These are phyloP conservation scores for Chlorociboria aeruginascens DNA, from an alignment of 495 filamentous ascomycete species.

Conservation along the genomic window DNA sequence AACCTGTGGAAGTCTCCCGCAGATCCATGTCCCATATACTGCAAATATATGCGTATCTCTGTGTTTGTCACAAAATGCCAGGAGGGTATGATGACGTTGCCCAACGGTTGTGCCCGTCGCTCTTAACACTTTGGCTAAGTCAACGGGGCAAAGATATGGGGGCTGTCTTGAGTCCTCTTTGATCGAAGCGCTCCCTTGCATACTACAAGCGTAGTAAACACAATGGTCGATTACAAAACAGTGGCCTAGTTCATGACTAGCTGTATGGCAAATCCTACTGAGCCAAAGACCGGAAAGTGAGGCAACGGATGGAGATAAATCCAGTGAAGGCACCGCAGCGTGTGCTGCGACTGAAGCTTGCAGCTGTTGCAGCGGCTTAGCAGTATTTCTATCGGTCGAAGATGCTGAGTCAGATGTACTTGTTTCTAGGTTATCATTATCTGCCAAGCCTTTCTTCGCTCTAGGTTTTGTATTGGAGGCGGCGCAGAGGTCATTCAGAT, in stretches of 20 bases:
- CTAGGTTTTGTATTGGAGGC: conserved; percentile 3
- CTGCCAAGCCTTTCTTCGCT: not conserved
- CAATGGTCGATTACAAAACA: conserved; percentile 57
- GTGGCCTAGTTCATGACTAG: conserved; percentile 52
- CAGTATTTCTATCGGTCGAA: not conserved
- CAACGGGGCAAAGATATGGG: conserved; percentile 54
- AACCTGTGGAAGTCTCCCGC: not conserved
- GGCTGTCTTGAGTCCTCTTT: conserved; percentile 54
- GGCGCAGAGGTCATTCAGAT: conserved; percentile 26
- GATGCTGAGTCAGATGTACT: not conserved
- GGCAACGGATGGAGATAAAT: not conserved
- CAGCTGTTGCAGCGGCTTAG: not conserved
- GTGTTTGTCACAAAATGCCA: conserved; percentile 32
- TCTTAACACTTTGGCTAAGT: conserved; percentile 39
- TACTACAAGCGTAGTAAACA: conserved; percentile 55
- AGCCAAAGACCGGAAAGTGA: conserved; percentile 38
- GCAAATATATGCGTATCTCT: conserved; percentile 27
- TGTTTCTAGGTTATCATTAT: not conserved
- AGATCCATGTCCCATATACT: conserved; percentile 28
- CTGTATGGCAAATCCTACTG: conserved; percentile 42
- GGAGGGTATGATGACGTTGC: conserved; percentile 31
- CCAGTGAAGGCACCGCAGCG: conserved; percentile 5
- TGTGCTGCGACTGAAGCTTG: conserved; percentile 10
- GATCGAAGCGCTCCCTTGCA: conserved; percentile 51
- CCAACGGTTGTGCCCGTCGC: conserved; percentile 26